These are phyloP conservation scores for Hypoxylon sp. DNA, from an alignment of 2,329 filamentous ascomycete species.

Conservation along the genomic window DNA sequence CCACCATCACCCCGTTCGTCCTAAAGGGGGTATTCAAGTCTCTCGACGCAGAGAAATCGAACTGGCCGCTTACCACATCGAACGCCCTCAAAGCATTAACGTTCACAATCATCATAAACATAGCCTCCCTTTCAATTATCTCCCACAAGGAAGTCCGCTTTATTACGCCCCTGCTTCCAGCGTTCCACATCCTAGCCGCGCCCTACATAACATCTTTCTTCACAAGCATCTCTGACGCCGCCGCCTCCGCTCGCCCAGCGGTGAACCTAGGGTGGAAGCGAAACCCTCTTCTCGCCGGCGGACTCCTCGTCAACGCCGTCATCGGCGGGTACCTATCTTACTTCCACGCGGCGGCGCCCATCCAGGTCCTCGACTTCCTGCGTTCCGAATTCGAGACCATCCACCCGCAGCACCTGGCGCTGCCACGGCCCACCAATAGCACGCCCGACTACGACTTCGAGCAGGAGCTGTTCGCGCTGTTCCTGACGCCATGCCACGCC, in stretches of 20 bases:
- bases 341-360: constrained; percentile 83
- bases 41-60: constrained; percentile 53
- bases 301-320: constrained; percentile 74
- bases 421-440: constrained; percentile 44
- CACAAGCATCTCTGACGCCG: constrained; percentile 53
- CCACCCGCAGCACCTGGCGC: constrained; percentile 58
- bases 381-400: constrained; percentile 76
- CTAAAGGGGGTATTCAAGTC: constrained; percentile 71
- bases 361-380: constrained; percentile 79
- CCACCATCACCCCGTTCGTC: constrained; percentile 83
- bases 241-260: constrained; percentile 46
- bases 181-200: constrained; percentile 84
- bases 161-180: constrained; percentile 89
- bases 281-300: constrained; percentile 65
- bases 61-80: constrained; percentile 51
- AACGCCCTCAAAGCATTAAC: constrained; percentile 67
- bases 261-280: constrained; percentile 58
- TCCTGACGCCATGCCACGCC: constrained; percentile 95
- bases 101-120: constrained; percentile 68
- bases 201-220: constrained; percentile 75
- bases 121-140: constrained; percentile 77
- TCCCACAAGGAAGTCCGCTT: constrained; percentile 98
- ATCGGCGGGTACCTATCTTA: constrained; percentile 80
- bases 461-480: constrained; percentile 74
- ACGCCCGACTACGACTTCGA: constrained; percentile 43